Percentiles rank a stretch among this genome's conserved stretches.
Evolutionary conservation across 805 yeast species (phyloP).

Genomic region (Scheffersomyces coipomensis): DNA sequence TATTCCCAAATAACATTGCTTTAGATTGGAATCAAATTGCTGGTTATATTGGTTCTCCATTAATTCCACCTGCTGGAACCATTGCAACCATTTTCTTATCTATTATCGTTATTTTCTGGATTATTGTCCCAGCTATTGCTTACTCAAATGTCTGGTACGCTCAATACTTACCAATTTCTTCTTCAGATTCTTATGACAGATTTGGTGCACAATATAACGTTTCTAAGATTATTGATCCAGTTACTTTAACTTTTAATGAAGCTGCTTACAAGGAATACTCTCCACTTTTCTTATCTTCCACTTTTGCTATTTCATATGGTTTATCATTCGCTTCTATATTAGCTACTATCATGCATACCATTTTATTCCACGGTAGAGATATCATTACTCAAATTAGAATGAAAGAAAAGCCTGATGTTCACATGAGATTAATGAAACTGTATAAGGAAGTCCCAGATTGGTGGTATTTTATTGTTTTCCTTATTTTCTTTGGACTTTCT

Average conservation of each 20-base stretch:
- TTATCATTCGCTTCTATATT: constrained; percentile 58
- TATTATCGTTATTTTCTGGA: constrained; percentile 46
- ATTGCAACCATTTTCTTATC: constrained; percentile 42
- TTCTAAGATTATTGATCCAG: constrained; percentile 41
- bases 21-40: constrained; percentile 70
- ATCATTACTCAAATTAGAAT: constrained; percentile 31
- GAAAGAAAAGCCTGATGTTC: constrained; percentile 30
- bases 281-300: constrained; percentile 59
- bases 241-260: constrained; percentile 41
- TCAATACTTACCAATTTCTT: constrained; percentile 54
- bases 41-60: constrained; percentile 57
- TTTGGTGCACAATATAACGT: constrained; percentile 51
- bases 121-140: constrained; percentile 56
- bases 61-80: constrained; percentile 60
- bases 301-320: constrained; percentile 61
- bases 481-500: constrained; percentile 29
- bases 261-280: constrained; percentile 56
- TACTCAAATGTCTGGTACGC: constrained; percentile 59
- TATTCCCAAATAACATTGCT: constrained; percentile 61
- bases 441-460: constrained; percentile 43
- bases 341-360: constrained; percentile 58
- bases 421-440: constrained; percentile 52
- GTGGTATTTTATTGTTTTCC: constrained; percentile 37
- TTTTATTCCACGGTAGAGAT: constrained; percentile 56
- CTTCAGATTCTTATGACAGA: constrained; percentile 49